Base-by-base conservation (phyloP, 768 basidiomycete species). In the Nidularia pulvinata region DNA sequence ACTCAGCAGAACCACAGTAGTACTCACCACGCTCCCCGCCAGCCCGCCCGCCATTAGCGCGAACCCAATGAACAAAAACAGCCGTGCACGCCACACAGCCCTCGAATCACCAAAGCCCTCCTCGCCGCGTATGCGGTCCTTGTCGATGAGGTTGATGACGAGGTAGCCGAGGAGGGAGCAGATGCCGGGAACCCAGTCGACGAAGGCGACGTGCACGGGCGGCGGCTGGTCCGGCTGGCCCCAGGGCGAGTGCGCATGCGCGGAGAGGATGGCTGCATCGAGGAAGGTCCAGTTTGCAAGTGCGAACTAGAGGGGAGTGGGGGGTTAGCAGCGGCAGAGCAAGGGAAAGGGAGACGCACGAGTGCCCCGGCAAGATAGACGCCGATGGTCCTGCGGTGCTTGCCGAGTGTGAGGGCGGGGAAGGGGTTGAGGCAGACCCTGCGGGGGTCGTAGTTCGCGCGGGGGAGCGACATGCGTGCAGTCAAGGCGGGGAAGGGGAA, bases 161-260 rank as follows among this genome's bases (percentile, higher is more conserved):
- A 98, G 71, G 80, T 95, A 94, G 16, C 96, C 97, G 10, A 98
- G 72, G 33, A 97, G 81, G 6, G 93, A 93, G 70, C 89, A 94
- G 60, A 98, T 84, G 19, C 95, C 96, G 0, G 96, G 94, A n/a
- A 97, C 76, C 97, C 97, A 99, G 76, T 98, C 97, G 52, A 93
- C 86, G 66, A 98, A 97, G 10, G 82, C 75, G 67, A 99, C 91
- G 63, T 93, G 93, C 0, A 82, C 79, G 7, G 80, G 79, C 0
- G 74, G 67, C 0, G 85, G 82, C 49, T 85, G 77, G 59, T 88
- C 79, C 2, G 64, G 65, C 5, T 89, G 79, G 37, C 83, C 87
- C 57, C 82, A 82, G 3, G 92, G 90, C 1, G 91, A 73, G 51
- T 82, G 84, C 0, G 93, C 92, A 61, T 96, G 92, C 3, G 90